A percentile compares a stretch with the other conserved stretches of the same genome.
These are phyloP conservation scores for Dryadomyces sulphureus DNA, from an alignment of 2,329 filamentous ascomycete species.

Conservation along the genomic window DNA sequence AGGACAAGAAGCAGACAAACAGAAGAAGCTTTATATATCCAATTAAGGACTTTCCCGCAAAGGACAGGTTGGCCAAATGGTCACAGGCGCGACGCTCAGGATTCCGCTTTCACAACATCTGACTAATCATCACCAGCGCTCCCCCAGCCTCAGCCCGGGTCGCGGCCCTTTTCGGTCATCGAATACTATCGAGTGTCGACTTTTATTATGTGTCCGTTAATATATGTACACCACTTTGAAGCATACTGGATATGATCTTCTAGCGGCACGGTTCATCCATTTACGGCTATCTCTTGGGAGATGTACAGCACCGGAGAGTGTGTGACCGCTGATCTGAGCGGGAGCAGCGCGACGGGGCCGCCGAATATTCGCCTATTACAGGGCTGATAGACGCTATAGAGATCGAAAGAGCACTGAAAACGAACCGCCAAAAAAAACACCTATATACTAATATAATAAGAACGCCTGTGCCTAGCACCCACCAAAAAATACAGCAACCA, in stretches of 20 bases:
- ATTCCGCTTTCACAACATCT: background rate
- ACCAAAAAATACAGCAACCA: background rate
- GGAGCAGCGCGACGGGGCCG: background rate
- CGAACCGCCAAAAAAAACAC: background rate
- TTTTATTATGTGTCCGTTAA: background rate
- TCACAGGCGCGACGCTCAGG: background rate
- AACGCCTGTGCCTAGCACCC: too few relatives aligned
- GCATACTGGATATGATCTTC: background rate
- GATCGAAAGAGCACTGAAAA: background rate
- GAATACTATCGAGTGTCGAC: background rate
- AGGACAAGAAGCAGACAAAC: background rate
- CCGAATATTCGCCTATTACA: background rate
- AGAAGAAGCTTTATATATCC: background rate
- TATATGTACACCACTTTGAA: background rate
- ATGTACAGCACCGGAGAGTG: background rate
- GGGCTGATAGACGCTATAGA: background rate
- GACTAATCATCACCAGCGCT: background rate
- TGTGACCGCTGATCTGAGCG: background rate
- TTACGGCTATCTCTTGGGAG: background rate
- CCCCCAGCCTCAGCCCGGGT: too few relatives aligned
- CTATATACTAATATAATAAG: background rate
- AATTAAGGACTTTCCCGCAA: background rate
- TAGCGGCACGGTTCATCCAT: background rate
- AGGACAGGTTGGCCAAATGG: slow-evolving; percentile 1
- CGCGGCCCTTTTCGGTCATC: background rate